Conservation (phyloP, 306 rosid species). For the Malus fusca region DNA sequence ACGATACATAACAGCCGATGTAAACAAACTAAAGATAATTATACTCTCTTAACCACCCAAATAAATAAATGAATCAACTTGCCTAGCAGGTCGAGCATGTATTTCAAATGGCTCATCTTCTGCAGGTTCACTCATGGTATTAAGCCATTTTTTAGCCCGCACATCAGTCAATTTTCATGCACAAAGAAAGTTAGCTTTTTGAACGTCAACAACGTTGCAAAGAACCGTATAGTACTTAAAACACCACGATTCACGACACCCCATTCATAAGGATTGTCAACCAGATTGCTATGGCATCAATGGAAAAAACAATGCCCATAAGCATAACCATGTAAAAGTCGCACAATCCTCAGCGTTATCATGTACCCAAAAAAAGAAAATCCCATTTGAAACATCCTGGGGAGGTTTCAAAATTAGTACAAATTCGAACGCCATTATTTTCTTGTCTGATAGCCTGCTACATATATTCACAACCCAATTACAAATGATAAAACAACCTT, state of each 20-base stretch:
- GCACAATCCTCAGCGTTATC: background rate
- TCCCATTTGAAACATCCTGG: background rate
- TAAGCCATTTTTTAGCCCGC: constrained; percentile 82
- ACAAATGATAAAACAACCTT: background rate
- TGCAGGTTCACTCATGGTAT: constrained; percentile 46
- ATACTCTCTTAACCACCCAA: constrained; percentile 1
- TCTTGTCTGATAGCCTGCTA: background rate
- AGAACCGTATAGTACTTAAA: background rate
- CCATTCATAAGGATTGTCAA: background rate
- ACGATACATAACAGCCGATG: background rate
- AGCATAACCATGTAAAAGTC: background rate
- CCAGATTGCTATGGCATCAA: background rate
- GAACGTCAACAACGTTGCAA: background rate
- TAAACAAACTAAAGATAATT: background rate
- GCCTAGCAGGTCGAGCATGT: constrained; percentile 55
- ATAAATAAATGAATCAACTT: background rate
- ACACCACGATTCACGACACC: background rate
- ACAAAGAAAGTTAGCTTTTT: background rate
- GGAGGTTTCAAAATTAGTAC: background rate
- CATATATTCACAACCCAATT: background rate
- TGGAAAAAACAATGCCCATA: no score
- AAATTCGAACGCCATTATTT: background rate
- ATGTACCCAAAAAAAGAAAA: background rate
- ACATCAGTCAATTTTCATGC: constrained; percentile 6
- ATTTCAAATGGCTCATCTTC: constrained; percentile 37